These are phyloP conservation scores for Scutellaria minor DNA, from an alignment of 257 asterid genomes.

Conservation along the genomic window DNA sequence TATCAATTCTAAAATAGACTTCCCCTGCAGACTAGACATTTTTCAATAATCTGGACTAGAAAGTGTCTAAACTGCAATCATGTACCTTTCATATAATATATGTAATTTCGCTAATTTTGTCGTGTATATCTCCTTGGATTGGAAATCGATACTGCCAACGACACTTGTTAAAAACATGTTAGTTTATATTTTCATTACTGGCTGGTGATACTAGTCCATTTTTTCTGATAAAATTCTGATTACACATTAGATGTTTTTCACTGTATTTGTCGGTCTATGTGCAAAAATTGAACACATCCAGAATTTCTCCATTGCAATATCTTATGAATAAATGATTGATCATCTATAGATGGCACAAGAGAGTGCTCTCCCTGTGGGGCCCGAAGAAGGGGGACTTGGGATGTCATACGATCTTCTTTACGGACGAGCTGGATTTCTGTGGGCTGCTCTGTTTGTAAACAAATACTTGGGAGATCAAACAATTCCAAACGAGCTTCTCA, in stretches of 20 bases:
- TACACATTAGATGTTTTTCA: neutral
- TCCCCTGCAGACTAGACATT: neutral
- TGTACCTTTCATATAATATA: neutral
- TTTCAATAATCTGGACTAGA: neutral
- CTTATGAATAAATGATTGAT: neutral
- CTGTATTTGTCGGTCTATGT: neutral
- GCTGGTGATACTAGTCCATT: neutral
- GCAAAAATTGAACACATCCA: neutral
- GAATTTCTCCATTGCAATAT: neutral
- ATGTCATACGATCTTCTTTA: slow-evolving; percentile 77
- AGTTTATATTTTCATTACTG: neutral
- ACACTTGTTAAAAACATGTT: neutral
- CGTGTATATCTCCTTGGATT: neutral
- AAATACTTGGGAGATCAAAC: slow-evolving; percentile 55
- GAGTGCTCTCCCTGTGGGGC: slow-evolving; percentile 77
- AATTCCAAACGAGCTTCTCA: slow-evolving; percentile 53
- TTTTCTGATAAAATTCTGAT: neutral
- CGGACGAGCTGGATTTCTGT: slow-evolving; percentile 79
- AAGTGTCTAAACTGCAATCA: neutral
- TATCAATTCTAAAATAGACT: neutral
- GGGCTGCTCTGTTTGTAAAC: slow-evolving; percentile 74
- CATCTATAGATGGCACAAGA: slow-evolving; percentile 64
- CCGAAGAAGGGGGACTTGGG: slow-evolving; percentile 83
- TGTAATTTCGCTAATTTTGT: neutral
- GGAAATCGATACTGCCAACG: neutral